Percentiles rank a stretch among this genome's conserved stretches.
These are phyloP conservation scores for Yamadazyma buinensis DNA, from an alignment of 1,139 yeast genomes.

Conservation along the genomic window DNA sequence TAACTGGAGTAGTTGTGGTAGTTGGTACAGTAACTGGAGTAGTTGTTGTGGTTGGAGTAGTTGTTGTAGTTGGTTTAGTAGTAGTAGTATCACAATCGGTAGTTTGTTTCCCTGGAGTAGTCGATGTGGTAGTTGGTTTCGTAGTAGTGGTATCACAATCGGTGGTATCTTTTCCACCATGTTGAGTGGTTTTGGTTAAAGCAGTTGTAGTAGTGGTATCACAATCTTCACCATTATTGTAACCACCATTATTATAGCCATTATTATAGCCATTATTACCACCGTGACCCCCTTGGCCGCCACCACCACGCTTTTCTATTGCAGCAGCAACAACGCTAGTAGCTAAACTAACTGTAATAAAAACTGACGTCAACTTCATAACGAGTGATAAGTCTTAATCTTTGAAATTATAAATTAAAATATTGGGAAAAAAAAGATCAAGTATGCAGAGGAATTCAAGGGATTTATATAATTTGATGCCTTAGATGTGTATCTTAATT, in stretches of 20 bases:
- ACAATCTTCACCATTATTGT: slow-evolving; percentile 6
- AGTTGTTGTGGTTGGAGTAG: background rate
- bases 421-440: too few relatives aligned
- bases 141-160: slow-evolving; percentile 7
- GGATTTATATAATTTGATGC: too few relatives aligned
- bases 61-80: slow-evolving; percentile 4
- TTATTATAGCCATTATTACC: background rate
- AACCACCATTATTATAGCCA: slow-evolving; percentile 1
- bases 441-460: too few relatives aligned
- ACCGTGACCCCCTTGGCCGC: background rate
- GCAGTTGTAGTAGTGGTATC: background rate
- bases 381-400: slow-evolving; percentile 1
- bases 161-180: too few relatives aligned
- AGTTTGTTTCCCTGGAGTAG: slow-evolving; percentile 3
- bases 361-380: slow-evolving; percentile 10
- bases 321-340: slow-evolving; percentile 9
- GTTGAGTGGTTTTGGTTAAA: too few relatives aligned
- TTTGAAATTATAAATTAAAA: too few relatives aligned
- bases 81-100: slow-evolving; percentile 18
- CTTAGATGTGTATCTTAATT: too few relatives aligned
- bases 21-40: slow-evolving; percentile 16
- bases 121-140: background rate
- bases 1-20: slow-evolving; percentile 9
- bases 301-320: background rate
- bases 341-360: slow-evolving; percentile 9